Evolutionary conservation across 1,284 basidiomycete genomes (phyloP), one percentile per base, ranked within the genome.

Genomic region (Abortiporus biennis): DNA sequence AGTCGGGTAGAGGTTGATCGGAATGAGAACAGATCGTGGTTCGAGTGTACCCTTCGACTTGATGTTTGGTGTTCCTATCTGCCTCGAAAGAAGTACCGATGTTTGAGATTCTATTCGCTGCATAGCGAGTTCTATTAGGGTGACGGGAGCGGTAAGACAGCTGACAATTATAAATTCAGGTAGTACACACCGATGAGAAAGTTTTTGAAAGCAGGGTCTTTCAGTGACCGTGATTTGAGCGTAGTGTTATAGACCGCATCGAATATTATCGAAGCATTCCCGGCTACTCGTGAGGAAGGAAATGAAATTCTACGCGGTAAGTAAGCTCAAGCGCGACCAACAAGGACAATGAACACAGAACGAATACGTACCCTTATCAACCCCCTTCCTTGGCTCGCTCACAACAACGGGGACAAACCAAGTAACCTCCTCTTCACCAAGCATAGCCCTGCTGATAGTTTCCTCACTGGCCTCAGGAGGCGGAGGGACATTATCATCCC

Each of bases 331-430:
- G 25, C 5, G 39, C 20, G 16, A 19, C n/a, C 5, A 9, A 31
- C 15, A 15, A 5, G 25, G 27, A n/a, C 27, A 13, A n/a, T n/a
- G n/a, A n/a, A n/a, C n/a, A n/a, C n/a, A n/a, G n/a, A n/a, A n/a
- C n/a, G n/a, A n/a, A n/a, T n/a, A 51, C 67, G 45, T 32, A 83
- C 85, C 75, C 76, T 85, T 88, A 62, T 89, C 85, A 20, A 54
- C 66, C 48, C 79, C 83, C 40, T 68, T 58, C 19, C 77, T 67
- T 0, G 72, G 73, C 38, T 81, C 76, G 2, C 83, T 85, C 2
- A 86, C 74, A n/a, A 89, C 63, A 23, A 85, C 72, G 6, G 85
- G 85, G 12, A 87, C 72, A 53, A 75, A 78, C 72, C 77, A 83
- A 42, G 69, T 63, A 5, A 63, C 43, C 34, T 73, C 49, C 20